Percentiles rank a stretch among this genome's conserved stretches.
Evolutionary conservation across 345 rosid genomes (phyloP).

Genomic region (Linum lewisii): DNA sequence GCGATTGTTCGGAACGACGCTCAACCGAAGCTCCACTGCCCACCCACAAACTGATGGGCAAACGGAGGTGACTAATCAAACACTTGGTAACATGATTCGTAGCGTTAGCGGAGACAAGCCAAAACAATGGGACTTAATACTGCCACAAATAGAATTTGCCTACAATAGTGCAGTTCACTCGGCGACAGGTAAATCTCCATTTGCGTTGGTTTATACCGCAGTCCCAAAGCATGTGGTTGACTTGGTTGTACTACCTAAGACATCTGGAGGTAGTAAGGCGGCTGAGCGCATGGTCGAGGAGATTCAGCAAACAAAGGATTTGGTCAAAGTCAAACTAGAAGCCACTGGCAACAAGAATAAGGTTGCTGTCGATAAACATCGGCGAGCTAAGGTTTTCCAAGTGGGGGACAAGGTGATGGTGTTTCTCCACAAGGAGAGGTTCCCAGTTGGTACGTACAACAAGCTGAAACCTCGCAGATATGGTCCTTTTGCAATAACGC

Average conservation of each 20-base stretch:
- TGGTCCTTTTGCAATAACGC: background rate
- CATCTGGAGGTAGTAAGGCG: background rate
- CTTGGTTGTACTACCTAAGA: background rate
- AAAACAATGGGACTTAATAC: no score
- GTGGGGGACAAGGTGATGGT: conserved; percentile 2
- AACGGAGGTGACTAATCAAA: no score
- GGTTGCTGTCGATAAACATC: background rate
- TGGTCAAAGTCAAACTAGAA: no score
- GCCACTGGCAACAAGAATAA: background rate
- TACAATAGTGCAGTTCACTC: background rate
- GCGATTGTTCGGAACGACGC: no score
- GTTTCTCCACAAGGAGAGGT: background rate
- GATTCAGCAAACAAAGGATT: no score
- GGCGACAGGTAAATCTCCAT: background rate
- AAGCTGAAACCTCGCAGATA: background rate
- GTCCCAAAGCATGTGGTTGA: background rate
- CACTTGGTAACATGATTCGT: no score
- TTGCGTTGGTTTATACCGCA: background rate
- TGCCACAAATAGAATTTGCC: background rate
- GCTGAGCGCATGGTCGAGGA: no score
- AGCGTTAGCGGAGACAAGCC: no score
- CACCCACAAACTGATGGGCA: no score
- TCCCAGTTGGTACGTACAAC: background rate
- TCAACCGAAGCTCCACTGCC: no score
- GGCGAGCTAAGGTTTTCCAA: background rate